Evolutionary conservation across 805 yeast genomes (phyloP), one percentile per base, ranked within the genome.

Genomic region (Yarrowia sp.): DNA sequence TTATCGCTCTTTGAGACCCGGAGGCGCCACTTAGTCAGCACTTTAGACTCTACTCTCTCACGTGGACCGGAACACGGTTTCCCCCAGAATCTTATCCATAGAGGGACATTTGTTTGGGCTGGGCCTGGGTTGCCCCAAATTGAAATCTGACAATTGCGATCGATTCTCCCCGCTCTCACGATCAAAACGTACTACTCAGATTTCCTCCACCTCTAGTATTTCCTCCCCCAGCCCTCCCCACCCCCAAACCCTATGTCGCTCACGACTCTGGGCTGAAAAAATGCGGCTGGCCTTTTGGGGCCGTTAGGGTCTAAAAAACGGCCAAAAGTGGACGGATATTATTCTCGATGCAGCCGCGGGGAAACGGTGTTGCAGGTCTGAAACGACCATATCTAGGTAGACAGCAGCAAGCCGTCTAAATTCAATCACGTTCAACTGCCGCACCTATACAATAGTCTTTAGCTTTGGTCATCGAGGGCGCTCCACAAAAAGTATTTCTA

Each of bases 331-430:
- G 39, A 47, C 39, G 28, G 28, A 32, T 15, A 33, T 33, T 47
- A 15, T 47, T 47, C 39, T 47, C 38, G 39, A 33, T 47, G 39
- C 53, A 17, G 53, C 39, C 11, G 53, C 39, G 53, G 53, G 53
- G 53, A 15, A 47, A 15, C 18, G 28, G 28, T 22, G 28, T 22
- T 22, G 28, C 28, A 22, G 28, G 28, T 22, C 4, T 22, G 28
- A 22, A 22, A 22, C 28, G 28, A 3, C 28, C 28, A 22, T 22
- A 22, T 22, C 28, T 5, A 22, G 28, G 5, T 5, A 5, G 28
- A 22, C 28, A 22, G 28, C 28, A 22, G 28, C 28, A 22, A 22
- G 28, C 28, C 28, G 28, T 22, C 28, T 3, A 22, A 5, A 3
- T 22, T 22, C 28, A 48, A 48, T 48, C 55, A 48, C 55, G 10